These are phyloP conservation scores for Atkinsonella texensis DNA, from an alignment of 2,329 filamentous ascomycete species.

Conservation along the genomic window DNA sequence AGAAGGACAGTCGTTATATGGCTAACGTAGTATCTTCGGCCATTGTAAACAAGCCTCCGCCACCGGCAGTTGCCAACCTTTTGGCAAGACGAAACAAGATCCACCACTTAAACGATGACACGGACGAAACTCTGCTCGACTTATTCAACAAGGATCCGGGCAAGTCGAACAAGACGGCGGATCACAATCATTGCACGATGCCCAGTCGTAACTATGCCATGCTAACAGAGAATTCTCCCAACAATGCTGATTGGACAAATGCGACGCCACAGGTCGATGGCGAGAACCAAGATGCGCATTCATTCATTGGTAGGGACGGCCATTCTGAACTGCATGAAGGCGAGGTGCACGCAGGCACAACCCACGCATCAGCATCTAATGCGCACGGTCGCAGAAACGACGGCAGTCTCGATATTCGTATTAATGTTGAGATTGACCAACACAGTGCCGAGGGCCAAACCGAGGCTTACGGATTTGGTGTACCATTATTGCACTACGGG, in stretches of 20 bases:
- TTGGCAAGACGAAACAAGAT: slow-evolving; percentile 82
- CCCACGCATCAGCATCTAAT: slow-evolving; percentile 57
- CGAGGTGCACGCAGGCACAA: slow-evolving; percentile 66
- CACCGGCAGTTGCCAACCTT: slow-evolving; percentile 77
- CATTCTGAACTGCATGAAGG: slow-evolving; percentile 63
- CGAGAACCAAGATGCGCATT: slow-evolving; percentile 9
- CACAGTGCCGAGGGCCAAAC: slow-evolving; percentile 71
- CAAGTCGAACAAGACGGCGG: slow-evolving; percentile 56
- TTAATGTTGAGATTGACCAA: slow-evolving; percentile 82
- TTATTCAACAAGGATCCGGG: slow-evolving; percentile 88
- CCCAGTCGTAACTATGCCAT: slow-evolving; percentile 88
- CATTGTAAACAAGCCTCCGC: slow-evolving; percentile 90
- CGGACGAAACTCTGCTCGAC: slow-evolving; percentile 87
- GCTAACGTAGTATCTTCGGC: slow-evolving; percentile 87
- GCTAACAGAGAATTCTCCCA: slow-evolving; percentile 74
- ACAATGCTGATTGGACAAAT: slow-evolving; percentile 22
- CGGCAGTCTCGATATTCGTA: slow-evolving; percentile 63
- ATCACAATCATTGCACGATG: slow-evolving; percentile 76
- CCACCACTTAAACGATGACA: slow-evolving; percentile 56
- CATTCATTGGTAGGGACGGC: slow-evolving; percentile 43
- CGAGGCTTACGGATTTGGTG: slow-evolving; percentile 68
- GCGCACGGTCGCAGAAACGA: slow-evolving; percentile 44
- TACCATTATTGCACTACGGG: slow-evolving; percentile 53
- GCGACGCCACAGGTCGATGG: slow-evolving; percentile 13
- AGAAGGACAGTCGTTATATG: slow-evolving; percentile 88